phyloP scores from a whole-genome alignment of 345 rosid species.

The Psidium friedrichsthalianum region DNA sequence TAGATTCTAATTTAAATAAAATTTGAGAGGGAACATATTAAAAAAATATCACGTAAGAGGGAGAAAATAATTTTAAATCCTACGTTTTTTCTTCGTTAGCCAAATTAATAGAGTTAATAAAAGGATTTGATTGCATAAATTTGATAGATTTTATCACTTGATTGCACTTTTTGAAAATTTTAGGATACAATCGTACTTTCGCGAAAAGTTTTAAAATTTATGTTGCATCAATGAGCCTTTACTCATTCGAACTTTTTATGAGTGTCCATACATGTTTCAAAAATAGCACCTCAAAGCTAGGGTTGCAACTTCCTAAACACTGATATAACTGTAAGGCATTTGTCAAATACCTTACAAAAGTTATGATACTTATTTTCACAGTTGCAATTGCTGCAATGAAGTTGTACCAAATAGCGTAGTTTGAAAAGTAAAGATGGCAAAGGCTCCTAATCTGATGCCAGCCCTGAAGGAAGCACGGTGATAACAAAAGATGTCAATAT shows the following conservation, averaged over 20 bases:
- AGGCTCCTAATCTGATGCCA: background rate
- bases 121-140: background rate
- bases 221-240: no score
- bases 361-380: background rate
- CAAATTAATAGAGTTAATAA: accelerated
- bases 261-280: background rate
- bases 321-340: background rate
- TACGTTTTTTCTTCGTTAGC: background rate
- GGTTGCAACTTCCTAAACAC: background rate
- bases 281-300: background rate
- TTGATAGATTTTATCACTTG: background rate
- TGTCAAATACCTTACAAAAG: background rate
- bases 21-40: background rate
- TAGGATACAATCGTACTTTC: background rate
- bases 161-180: background rate
- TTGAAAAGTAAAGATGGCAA: background rate
- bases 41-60: background rate
- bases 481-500: background rate
- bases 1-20: background rate
- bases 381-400: background rate
- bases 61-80: background rate
- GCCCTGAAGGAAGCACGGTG: background rate
- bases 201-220: no score
- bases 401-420: background rate
- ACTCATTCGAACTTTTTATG: background rate